Conservation (phyloP, 345 rosid genomes). For the Gynandropsis gynandra region DNA sequence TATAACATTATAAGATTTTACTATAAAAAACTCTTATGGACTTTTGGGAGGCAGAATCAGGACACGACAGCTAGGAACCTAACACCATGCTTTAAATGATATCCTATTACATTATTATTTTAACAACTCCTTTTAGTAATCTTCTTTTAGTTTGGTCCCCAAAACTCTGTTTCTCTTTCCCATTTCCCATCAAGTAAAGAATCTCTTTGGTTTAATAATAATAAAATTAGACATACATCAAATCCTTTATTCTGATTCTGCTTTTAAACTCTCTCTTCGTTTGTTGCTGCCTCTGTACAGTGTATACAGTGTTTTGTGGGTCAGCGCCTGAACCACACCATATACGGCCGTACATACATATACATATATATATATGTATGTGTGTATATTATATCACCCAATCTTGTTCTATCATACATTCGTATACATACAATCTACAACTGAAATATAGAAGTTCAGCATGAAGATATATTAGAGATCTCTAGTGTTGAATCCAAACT, state of each 20-base stretch:
- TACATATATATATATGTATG: too few relatives aligned
- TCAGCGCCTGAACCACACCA: too few relatives aligned
- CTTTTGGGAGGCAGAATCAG: constrained; percentile 28
- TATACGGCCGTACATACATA: too few relatives aligned
- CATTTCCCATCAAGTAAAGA: constrained; percentile 16
- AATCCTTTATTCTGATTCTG: constrained; percentile 23
- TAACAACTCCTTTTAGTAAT: background rate
- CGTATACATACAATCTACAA: too few relatives aligned
- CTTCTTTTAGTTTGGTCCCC: constrained; percentile 23
- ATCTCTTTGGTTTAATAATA: constrained; percentile 27
- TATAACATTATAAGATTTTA: constrained; percentile 7
- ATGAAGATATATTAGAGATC: too few relatives aligned
- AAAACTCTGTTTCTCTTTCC: constrained; percentile 20
- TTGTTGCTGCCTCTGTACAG: constrained; percentile 11
- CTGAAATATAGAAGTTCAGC: too few relatives aligned
- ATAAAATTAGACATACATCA: constrained; percentile 24
- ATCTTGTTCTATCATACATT: too few relatives aligned
- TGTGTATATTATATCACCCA: too few relatives aligned
- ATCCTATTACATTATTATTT: constrained; percentile 17
- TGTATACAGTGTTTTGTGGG: constrained; percentile 21
- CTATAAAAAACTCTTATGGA: too few relatives aligned
- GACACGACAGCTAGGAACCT: constrained; percentile 32
- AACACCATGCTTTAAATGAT: constrained; percentile 27
- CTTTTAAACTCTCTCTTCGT: constrained; percentile 20
- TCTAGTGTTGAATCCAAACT: too few relatives aligned